Base-by-base conservation (phyloP, 257 asterid species). In the Solanum virginianum region DNA sequence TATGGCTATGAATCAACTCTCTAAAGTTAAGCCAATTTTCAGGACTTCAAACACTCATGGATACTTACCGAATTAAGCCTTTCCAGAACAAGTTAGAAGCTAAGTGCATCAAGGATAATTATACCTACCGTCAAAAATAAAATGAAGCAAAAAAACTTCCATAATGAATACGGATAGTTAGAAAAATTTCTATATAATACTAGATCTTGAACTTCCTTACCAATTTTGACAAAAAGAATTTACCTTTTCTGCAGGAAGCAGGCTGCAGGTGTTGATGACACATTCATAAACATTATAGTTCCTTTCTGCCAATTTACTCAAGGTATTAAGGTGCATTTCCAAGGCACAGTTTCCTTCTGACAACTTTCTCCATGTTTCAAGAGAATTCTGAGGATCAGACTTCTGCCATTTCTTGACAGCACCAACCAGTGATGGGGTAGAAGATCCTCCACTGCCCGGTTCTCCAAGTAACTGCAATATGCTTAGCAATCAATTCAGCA, bases 351-450 rank as follows among this genome's bases (percentile, higher is more conserved):
- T 97, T 81, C 94, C 94, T 87, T 92, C 97, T 66, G 97, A 93
- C 88, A 97, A 88, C 83, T 90, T 92, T 84, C 87, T 95, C 99
- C 99, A 97, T 82, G 95, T 97, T 85, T 92, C 94, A 4, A 80
- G 83, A 57, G 99, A 89, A 80, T 84, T 91, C 90, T 93, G 86
- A 59, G 98, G 98, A 84, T 97, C 98, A 84, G 96, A 86, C 74
- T 93, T 97, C 88, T 94, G 99, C 99, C 98, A 97, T 90, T 92
- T 95, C 94, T 95, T 97, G 83, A 95, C 98, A 68, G 99, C 97
- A 81, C 99, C 98, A 84, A 97, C 98, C 99, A 97, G 92, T 45
- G 99, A 97, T 6, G 98, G 97, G 2, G 99, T 97, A 60, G 98
- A 97, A 86, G 99, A 97, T 87, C 99, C 99, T 84, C 99, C 99